Evolutionary conservation across 495 filamentous ascomycete species (phyloP).

Genomic region (Talaromyces nanjingensis): DNA sequence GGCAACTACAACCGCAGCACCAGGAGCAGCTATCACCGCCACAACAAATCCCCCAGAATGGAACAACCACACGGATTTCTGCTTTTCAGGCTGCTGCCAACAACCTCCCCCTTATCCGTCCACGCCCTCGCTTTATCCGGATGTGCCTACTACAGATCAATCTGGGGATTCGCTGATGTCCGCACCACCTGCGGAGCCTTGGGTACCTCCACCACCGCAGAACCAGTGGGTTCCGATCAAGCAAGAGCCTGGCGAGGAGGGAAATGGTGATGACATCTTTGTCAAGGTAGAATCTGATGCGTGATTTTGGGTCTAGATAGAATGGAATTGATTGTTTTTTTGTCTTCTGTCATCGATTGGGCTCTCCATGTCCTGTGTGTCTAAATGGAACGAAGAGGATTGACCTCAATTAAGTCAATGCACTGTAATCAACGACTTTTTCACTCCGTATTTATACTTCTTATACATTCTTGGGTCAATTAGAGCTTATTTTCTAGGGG

Average conservation of each 20-base stretch:
- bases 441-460: no score
- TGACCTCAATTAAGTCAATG: background rate
- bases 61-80: background rate
- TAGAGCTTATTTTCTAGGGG: no score
- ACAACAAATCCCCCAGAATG: background rate
- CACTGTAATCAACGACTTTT: no score
- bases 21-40: background rate
- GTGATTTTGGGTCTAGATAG: background rate
- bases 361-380: background rate
- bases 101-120: conserved; percentile 5
- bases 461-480: no score
- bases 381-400: background rate
- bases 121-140: conserved; percentile 4
- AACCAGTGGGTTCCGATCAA: conserved; percentile 14
- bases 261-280: conserved; percentile 7
- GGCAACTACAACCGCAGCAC: background rate
- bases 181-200: background rate
- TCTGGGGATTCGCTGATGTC: background rate
- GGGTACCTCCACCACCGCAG: background rate
- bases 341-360: background rate
- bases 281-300: conserved; percentile 16
- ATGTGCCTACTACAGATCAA: conserved; percentile 4
- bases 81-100: conserved; percentile 7
- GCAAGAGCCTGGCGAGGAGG: conserved; percentile 8
- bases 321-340: background rate